Percentiles rank a stretch among this genome's conserved stretches.
These are phyloP conservation scores for Hanseniaspora gamundiae DNA, from an alignment of 1,139 yeast species.

Conservation along the genomic window DNA sequence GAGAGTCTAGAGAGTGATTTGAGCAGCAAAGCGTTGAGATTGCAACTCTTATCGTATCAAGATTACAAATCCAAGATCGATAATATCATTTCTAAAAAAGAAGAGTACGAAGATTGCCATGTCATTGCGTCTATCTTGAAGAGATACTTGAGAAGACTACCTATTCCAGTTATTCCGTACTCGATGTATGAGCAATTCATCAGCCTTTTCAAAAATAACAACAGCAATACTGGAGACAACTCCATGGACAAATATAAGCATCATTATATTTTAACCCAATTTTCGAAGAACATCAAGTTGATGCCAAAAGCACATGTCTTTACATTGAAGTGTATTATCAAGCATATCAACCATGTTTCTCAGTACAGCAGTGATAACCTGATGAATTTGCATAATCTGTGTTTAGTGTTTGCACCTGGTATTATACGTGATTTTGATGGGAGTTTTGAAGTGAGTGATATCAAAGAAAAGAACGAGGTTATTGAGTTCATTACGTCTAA, in stretches of 20 bases:
- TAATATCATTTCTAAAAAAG: conserved; percentile 6
- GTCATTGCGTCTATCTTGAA: conserved; percentile 82
- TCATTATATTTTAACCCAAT: conserved; percentile 7
- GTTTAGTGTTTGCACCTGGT: conserved; percentile 95
- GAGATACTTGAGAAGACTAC: conserved; percentile 71
- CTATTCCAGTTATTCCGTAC: conserved; percentile 74
- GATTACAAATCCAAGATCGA: not conserved
- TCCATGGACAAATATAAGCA: not conserved
- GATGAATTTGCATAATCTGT: conserved; percentile 73
- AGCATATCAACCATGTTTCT: conserved; percentile 52
- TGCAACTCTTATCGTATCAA: not conserved
- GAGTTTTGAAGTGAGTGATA: conserved; percentile 74
- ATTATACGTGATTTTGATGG: conserved; percentile 72
- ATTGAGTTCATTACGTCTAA: conserved; percentile 66
- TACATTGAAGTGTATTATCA: conserved; percentile 43
- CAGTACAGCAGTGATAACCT: conserved; percentile 39
- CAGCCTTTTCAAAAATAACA: conserved; percentile 16
- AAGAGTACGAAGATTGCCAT: conserved; percentile 54
- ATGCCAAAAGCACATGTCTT: conserved; percentile 61
- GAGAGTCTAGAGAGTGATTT: conserved; percentile 25
- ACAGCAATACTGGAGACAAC: not conserved
- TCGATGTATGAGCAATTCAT: conserved; percentile 58
- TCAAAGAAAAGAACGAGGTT: conserved; percentile 69
- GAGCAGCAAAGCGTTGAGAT: conserved; percentile 4
- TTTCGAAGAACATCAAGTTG: conserved; percentile 26